phyloP scores from a whole-genome alignment of 164 flowering plant species.

The Chloranthus sessilifolius region DNA sequence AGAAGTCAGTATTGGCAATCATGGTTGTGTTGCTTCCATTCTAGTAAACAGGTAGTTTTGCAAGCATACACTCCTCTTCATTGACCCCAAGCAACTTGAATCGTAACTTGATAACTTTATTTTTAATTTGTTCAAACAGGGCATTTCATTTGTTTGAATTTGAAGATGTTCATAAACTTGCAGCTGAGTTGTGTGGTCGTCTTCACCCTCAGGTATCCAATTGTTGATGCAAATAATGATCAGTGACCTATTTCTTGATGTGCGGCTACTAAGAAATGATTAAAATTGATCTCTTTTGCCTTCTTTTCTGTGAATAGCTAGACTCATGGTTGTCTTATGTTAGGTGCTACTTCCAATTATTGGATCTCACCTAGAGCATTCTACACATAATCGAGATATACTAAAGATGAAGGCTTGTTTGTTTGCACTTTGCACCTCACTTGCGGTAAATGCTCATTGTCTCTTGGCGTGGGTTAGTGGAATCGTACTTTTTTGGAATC shows the following conservation, averaged over 20 bases:
- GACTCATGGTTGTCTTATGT: slow-evolving; percentile 3
- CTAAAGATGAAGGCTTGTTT: slow-evolving; percentile 65
- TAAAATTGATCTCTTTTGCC: no score
- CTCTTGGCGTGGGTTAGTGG: background rate
- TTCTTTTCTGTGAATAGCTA: background rate
- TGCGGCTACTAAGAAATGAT: no score
- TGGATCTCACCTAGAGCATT: slow-evolving; percentile 36
- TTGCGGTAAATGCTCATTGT: slow-evolving; percentile 48
- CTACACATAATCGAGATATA: slow-evolving; percentile 35
- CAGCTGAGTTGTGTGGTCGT: slow-evolving; percentile 91
- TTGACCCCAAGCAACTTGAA: slow-evolving; percentile 6
- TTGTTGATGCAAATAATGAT: background rate
- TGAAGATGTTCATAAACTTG: slow-evolving; percentile 85
- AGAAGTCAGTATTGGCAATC: slow-evolving; percentile 12
- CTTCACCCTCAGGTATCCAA: slow-evolving; percentile 63
- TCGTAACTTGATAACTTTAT: slow-evolving; percentile 2
- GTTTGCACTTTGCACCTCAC: slow-evolving; percentile 78
- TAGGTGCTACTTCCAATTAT: slow-evolving; percentile 67
- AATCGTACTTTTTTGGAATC: background rate
- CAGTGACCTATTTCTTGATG: no score
- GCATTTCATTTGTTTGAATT: slow-evolving; percentile 55
- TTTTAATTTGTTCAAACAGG: slow-evolving; percentile 27
- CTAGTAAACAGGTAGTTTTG: slow-evolving; percentile 55
- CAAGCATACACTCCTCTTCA: slow-evolving; percentile 4
- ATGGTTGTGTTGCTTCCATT: slow-evolving; percentile 38